Evolutionary conservation across 1,284 basidiomycete species (phyloP).

Genomic region (Mycena citricolor): DNA sequence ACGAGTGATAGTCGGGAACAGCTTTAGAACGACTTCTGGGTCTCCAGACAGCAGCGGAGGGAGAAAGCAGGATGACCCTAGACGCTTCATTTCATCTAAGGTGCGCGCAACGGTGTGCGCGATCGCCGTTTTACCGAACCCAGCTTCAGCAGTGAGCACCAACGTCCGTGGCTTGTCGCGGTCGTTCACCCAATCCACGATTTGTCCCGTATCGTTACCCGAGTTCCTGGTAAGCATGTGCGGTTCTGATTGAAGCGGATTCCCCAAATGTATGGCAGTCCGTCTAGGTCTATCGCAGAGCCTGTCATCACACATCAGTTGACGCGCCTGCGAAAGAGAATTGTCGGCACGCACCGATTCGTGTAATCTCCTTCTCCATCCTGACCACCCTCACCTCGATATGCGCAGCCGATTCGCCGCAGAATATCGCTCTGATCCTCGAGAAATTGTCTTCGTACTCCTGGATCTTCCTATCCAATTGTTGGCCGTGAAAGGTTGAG

Average conservation of each 20-base stretch:
- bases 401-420: not conserved
- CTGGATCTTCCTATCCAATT: constrained; percentile 7
- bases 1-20: constrained; percentile 26
- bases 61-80: constrained; percentile 25
- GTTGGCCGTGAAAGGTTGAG: too few species aligned
- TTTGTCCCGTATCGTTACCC: constrained; percentile 18
- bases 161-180: constrained; percentile 3
- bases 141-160: constrained; percentile 17
- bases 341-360: constrained; percentile 8
- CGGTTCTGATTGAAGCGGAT: constrained; percentile 12
- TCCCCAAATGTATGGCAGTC: constrained; percentile 6
- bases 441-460: constrained; percentile 11
- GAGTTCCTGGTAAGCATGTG: constrained; percentile 21
- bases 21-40: constrained; percentile 13
- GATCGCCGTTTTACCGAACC: constrained; percentile 25
- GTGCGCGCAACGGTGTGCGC: constrained; percentile 23
- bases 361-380: constrained; percentile 7
- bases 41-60: constrained; percentile 8
- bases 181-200: constrained; percentile 18
- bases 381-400: constrained; percentile 9
- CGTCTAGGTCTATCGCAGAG: constrained; percentile 6
- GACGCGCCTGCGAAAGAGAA: not conserved
- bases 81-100: constrained; percentile 16
- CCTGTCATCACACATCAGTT: not conserved
- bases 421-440: constrained; percentile 8